phyloP scores from a whole-genome alignment of 306 rosid genomes.

The Vigna unguiculata region DNA sequence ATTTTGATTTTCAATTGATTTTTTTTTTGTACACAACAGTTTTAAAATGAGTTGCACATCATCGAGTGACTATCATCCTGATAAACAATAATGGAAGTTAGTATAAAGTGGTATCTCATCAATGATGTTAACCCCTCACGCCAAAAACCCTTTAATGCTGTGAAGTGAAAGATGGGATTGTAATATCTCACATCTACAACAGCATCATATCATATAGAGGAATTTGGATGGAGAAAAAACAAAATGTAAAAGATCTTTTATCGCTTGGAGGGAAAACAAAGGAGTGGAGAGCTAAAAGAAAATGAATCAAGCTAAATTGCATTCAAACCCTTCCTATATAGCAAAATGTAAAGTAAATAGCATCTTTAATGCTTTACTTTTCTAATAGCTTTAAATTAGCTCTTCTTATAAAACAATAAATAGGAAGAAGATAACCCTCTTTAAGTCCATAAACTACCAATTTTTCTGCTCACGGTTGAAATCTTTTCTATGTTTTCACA shows the following conservation, averaged over 20 bases:
- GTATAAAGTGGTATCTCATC: background rate
- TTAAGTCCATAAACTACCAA: background rate
- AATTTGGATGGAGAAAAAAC: background rate
- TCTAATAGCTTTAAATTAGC: background rate
- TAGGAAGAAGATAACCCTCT: background rate
- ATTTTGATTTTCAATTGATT: background rate
- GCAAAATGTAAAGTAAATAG: background rate
- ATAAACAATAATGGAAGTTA: background rate
- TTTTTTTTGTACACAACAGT: too few species aligned
- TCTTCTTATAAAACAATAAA: background rate
- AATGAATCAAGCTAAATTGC: background rate
- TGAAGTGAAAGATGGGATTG: background rate
- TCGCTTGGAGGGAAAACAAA: background rate
- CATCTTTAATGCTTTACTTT: background rate
- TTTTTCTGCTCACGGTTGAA: background rate
- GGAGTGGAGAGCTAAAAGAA: background rate
- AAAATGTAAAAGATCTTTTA: background rate
- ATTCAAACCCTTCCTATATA: background rate
- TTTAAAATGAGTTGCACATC: background rate
- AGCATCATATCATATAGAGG: background rate
- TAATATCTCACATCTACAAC: background rate
- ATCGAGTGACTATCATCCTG: background rate
- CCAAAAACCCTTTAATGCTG: background rate
- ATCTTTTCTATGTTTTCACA: background rate
- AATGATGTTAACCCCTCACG: background rate